These are phyloP conservation scores for Celoporthe dispersa DNA, from an alignment of 2,329 filamentous ascomycete species.

Conservation along the genomic window DNA sequence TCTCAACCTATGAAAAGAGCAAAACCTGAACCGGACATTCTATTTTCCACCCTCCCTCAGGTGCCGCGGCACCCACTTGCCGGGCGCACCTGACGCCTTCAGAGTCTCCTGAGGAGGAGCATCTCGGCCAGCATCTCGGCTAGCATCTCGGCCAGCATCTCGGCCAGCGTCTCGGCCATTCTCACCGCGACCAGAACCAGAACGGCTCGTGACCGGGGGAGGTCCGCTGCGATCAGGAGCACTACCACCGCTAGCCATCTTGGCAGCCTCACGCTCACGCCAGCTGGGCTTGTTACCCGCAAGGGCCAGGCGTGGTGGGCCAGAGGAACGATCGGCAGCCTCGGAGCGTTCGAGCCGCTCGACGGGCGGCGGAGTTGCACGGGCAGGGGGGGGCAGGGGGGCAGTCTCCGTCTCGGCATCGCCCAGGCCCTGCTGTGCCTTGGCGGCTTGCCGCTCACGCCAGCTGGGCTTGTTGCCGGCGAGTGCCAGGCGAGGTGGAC, in stretches of 20 bases:
- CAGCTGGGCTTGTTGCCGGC: conserved; percentile 57
- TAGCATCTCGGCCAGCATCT: conserved; percentile 47
- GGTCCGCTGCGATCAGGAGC: conserved; percentile 33
- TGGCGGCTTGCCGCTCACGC: conserved; percentile 64
- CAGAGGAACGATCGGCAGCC: conserved; percentile 44
- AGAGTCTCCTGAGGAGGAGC: conserved; percentile 52
- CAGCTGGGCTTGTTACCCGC: conserved; percentile 54
- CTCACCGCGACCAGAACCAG: conserved; percentile 45
- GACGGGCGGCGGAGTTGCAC: conserved; percentile 35
- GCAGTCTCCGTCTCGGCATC: conserved; percentile 27
- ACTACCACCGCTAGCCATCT: conserved; percentile 38
- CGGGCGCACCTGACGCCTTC: conserved; percentile 56
- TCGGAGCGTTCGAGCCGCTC: conserved; percentile 22
- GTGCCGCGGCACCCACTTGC: conserved; percentile 62
- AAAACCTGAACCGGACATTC: conserved; percentile 6
- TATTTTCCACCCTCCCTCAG: conserved; percentile 33
- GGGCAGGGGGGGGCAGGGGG: conserved; percentile 37
- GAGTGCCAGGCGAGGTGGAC: conserved; percentile 60
- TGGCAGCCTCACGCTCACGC: conserved; percentile 64
- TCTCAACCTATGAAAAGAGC: conserved; percentile 14
- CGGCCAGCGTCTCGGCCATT: conserved; percentile 47
- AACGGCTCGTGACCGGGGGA: conserved; percentile 32
- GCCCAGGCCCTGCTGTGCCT: conserved; percentile 38
- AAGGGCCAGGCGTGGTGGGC: conserved; percentile 60
- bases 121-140: conserved; percentile 35